These are phyloP conservation scores for Zanthoxylum bungeanum DNA, from an alignment of 345 rosid species.

Conservation along the genomic window DNA sequence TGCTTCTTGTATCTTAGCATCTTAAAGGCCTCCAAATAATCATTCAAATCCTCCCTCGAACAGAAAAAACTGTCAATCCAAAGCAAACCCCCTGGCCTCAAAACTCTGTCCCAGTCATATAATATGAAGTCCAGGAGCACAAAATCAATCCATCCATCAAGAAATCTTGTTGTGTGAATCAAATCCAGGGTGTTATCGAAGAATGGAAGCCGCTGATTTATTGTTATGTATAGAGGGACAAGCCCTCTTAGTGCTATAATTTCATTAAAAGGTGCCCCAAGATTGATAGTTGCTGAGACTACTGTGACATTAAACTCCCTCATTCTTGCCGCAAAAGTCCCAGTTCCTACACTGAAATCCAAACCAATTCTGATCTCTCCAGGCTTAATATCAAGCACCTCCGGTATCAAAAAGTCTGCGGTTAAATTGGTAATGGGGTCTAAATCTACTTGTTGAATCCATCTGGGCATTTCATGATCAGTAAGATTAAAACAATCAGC, in stretches of 20 bases:
- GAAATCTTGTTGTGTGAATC: constrained; percentile 84
- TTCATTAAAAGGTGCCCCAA: constrained; percentile 83
- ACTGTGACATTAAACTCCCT: constrained; percentile 61
- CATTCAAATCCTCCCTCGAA: constrained; percentile 63
- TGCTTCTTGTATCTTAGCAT: constrained; percentile 67
- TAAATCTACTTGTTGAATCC: constrained; percentile 44
- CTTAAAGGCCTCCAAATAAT: constrained; percentile 67
- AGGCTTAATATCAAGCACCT: constrained; percentile 62
- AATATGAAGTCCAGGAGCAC: constrained; percentile 71
- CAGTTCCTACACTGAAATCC: constrained; percentile 85
- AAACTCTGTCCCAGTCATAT: constrained; percentile 82
- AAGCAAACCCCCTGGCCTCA: constrained; percentile 83
- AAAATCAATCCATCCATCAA: constrained; percentile 86
- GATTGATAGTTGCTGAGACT: constrained; percentile 71
- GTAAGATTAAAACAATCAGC: constrained; percentile 86
- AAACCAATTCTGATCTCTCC: constrained; percentile 76
- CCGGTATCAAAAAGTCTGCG: constrained; percentile 47
- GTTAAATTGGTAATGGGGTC: constrained; percentile 49
- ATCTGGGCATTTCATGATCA: constrained; percentile 67
- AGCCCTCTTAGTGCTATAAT: constrained; percentile 82
- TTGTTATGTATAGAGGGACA: constrained; percentile 71
- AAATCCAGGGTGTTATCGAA: constrained; percentile 86
- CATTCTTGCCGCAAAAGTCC: constrained; percentile 91
- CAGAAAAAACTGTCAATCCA: constrained; percentile 93
- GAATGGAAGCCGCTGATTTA: constrained; percentile 83